Evolutionary conservation across 1,284 basidiomycete genomes (phyloP).

Genomic region (Chiua sp.): DNA sequence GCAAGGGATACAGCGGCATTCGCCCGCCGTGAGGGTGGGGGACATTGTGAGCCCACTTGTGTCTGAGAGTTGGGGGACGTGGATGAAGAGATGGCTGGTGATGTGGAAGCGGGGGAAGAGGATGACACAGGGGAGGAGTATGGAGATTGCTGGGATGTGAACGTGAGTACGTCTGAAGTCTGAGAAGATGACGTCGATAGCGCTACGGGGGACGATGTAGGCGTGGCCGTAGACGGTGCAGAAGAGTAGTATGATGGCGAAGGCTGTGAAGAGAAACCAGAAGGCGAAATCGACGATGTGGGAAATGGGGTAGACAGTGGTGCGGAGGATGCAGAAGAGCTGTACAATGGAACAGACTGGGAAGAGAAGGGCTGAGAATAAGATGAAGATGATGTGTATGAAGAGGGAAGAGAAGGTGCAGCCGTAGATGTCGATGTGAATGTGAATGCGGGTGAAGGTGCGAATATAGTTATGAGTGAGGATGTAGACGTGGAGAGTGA

Average conservation of each 20-base stretch:
- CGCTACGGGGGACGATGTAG: not conserved
- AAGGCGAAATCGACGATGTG: not conserved
- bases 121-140: constrained; percentile 1
- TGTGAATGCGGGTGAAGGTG: not conserved
- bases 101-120: not conserved
- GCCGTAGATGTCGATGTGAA: not conserved
- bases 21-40: constrained; percentile 1
- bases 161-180: constrained; percentile 6
- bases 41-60: constrained; percentile 33
- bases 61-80: constrained; percentile 19
- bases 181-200: constrained; percentile 3
- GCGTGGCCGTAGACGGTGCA: not conserved
- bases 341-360: not conserved
- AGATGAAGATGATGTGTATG: not conserved
- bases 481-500: not conserved
- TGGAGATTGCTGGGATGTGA: not conserved
- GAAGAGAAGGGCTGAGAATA: not conserved
- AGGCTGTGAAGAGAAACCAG: not conserved
- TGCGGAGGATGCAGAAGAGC: not conserved
- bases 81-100: constrained; percentile 4
- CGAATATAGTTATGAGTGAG: not conserved
- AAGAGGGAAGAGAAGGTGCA: constrained; percentile 1
- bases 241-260: not conserved
- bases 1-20: constrained; percentile 6
- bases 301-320: not conserved